Conservation (phyloP, 2,329 filamentous ascomycete species). For the Orbilia blumenaviensis region DNA sequence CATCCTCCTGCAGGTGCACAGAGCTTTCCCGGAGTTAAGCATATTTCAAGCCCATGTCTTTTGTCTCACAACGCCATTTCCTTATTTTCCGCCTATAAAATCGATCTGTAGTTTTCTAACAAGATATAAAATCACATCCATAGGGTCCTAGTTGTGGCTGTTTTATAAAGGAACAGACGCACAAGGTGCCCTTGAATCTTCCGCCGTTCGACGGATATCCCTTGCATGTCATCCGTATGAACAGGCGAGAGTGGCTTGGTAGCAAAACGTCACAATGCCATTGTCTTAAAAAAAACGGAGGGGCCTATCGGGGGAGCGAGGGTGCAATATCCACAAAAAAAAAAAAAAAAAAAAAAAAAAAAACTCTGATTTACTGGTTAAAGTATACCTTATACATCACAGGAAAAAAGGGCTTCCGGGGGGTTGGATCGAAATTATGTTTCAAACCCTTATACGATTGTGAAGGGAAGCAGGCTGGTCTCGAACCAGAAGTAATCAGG, state of each 20-base stretch:
- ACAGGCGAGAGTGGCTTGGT: background rate
- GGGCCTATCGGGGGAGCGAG: background rate
- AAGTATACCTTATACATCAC: no score
- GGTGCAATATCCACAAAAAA: no score
- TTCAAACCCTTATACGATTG: no score
- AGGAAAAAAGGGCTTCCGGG: background rate
- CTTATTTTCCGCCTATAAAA: background rate
- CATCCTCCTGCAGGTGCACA: background rate
- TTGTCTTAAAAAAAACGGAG: background rate
- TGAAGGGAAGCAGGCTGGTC: no score
- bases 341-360: background rate
- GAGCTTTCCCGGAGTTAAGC: background rate
- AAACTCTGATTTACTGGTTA: no score
- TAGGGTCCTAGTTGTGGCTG: background rate
- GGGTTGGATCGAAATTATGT: no score
- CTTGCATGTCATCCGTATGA: background rate
- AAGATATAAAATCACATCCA: constrained; percentile 6
- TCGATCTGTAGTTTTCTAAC: background rate
- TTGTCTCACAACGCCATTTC: constrained; percentile 14
- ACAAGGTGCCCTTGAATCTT: background rate
- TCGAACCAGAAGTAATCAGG: no score
- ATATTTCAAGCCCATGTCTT: background rate
- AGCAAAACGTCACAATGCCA: background rate
- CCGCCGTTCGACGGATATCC: background rate
- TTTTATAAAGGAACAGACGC: background rate